phyloP scores from a whole-genome alignment of 1,139 yeast species.

The Yamadazyma siamensis region DNA sequence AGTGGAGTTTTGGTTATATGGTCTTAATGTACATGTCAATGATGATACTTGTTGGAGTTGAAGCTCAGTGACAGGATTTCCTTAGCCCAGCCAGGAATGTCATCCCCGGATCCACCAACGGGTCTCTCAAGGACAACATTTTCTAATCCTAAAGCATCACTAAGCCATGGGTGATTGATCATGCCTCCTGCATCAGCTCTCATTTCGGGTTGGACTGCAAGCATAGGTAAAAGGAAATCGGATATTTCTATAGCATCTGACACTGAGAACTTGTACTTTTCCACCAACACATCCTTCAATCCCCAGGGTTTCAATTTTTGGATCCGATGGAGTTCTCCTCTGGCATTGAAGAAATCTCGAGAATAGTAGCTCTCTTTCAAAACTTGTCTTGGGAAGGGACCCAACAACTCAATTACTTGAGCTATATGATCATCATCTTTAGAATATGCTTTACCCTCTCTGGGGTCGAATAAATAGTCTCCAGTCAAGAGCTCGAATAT shows the following conservation, averaged over 20 bases:
- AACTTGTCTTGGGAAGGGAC: constrained; percentile 42
- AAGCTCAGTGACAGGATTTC: constrained; percentile 22
- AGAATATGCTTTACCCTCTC: constrained; percentile 43
- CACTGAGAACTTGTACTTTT: constrained; percentile 60
- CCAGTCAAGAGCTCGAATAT: constrained; percentile 47
- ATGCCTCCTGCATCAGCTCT: constrained; percentile 83
- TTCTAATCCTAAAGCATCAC: constrained; percentile 60
- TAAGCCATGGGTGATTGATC: constrained; percentile 76
- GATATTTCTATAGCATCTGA: constrained; percentile 55
- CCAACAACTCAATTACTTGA: constrained; percentile 45
- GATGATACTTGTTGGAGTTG: constrained; percentile 9
- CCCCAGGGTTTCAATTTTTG: constrained; percentile 50
- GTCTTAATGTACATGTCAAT: too few species aligned
- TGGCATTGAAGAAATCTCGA: constrained; percentile 44
- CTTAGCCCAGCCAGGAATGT: constrained; percentile 71
- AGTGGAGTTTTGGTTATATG: too few species aligned
- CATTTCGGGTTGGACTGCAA: constrained; percentile 60
- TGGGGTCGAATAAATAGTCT: constrained; percentile 47
- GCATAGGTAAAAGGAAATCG: constrained; percentile 70
- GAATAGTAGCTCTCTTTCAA: constrained; percentile 42
- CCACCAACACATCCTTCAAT: constrained; percentile 42
- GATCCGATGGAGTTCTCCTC: constrained; percentile 59
- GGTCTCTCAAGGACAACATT: constrained; percentile 53
- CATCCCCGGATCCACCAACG: constrained; percentile 65
- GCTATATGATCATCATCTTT: constrained; percentile 52